Percentiles rank a stretch among this genome's conserved stretches.
These are phyloP conservation scores for Xanthoparmelia taractica DNA, from an alignment of 495 filamentous ascomycete genomes.

Conservation along the genomic window DNA sequence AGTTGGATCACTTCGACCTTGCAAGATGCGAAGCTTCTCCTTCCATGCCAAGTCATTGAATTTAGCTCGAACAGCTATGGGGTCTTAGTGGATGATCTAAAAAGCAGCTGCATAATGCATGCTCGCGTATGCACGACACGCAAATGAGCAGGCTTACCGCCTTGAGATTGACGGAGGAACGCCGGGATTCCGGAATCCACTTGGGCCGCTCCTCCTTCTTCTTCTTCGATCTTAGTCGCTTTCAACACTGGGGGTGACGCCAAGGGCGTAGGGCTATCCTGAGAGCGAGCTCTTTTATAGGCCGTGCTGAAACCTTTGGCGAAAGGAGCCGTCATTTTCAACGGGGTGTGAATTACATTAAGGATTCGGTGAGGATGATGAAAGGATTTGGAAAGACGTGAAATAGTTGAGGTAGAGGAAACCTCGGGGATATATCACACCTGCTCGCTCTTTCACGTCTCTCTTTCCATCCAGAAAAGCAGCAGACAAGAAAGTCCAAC, in stretches of 20 bases:
- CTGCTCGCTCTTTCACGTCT: neutral
- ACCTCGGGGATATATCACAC: neutral
- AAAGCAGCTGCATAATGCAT: slow-evolving; percentile 17
- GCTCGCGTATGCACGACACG: slow-evolving; percentile 22
- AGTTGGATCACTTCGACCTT: slow-evolving; percentile 38
- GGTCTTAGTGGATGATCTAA: slow-evolving; percentile 20
- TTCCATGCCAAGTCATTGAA: slow-evolving; percentile 57
- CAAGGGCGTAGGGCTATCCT: slow-evolving; percentile 35
- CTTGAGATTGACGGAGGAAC: slow-evolving; percentile 28
- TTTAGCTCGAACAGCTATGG: slow-evolving; percentile 42
- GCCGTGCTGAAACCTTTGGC: slow-evolving; percentile 21
- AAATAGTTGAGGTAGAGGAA: neutral
- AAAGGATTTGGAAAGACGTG: neutral
- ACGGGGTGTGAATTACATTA: neutral
- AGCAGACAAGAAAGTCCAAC: no score
- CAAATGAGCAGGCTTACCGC: slow-evolving; percentile 20
- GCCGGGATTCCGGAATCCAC: slow-evolving; percentile 21
- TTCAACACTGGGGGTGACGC: slow-evolving; percentile 31
- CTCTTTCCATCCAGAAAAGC: neutral
- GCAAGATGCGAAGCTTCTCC: slow-evolving; percentile 47
- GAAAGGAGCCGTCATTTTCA: slow-evolving; percentile 20
- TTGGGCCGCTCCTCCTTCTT: slow-evolving; percentile 8
- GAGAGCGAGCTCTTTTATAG: slow-evolving; percentile 25
- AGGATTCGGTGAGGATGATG: neutral
- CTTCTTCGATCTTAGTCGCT: slow-evolving; percentile 20